A percentile compares a stretch with the other conserved stretches of the same genome.
Evolutionary conservation across 2,329 filamentous ascomycete species (phyloP).

Genomic region (Penicillium sp.): DNA sequence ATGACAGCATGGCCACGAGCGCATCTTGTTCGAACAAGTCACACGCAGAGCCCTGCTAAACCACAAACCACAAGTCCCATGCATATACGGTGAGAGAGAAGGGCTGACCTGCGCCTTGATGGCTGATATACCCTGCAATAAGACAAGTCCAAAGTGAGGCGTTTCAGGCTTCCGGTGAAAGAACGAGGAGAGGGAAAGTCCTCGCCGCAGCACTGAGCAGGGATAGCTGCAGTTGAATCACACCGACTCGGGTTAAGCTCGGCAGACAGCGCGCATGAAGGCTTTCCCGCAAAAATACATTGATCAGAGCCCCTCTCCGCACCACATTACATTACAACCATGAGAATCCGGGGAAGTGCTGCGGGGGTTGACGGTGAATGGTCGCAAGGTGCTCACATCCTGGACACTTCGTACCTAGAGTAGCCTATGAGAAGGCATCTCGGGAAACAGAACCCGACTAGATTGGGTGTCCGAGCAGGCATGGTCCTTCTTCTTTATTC

Average conservation of each 20-base stretch:
- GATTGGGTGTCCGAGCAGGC: neutral
- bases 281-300: neutral
- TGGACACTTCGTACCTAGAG: neutral
- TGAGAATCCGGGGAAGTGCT: constrained; percentile 14
- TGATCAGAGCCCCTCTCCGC: neutral
- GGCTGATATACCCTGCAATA: neutral
- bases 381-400: neutral
- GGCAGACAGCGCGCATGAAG: neutral
- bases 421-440: constrained; percentile 2
- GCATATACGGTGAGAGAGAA: neutral
- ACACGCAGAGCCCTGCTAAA: too few species aligned
- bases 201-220: neutral
- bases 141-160: constrained; percentile 2
- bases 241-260: constrained; percentile 1
- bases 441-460: constrained; percentile 21
- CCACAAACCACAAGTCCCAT: neutral
- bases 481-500: too few species aligned
- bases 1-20: too few species aligned
- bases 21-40: too few species aligned
- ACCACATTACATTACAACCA: neutral
- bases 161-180: neutral
- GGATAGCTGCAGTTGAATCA: constrained; percentile 5
- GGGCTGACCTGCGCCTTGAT: neutral
- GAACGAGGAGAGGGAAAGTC: neutral
- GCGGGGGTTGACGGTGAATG: neutral